Base-by-base conservation (phyloP, 148 eudicot species). In the Dianthus caryophyllus region DNA sequence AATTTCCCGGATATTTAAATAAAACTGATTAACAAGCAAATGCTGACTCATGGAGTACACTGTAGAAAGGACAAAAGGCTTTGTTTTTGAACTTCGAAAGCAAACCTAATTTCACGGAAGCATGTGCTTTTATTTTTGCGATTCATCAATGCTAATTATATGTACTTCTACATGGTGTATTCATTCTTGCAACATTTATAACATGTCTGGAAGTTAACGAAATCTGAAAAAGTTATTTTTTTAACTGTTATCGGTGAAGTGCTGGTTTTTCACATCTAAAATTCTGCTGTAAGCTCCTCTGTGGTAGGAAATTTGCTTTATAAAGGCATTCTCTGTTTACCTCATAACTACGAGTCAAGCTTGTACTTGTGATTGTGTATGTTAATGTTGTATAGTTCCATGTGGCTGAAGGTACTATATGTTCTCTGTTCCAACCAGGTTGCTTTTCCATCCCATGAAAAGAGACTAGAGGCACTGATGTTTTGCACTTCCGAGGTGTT, bases 381-480 rank as follows among this genome's bases (percentile, higher is more conserved):
- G 39, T 25, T 29, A 36, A 31, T 12, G 33, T 47, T 26, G 11
- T 18, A 25, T 57, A 26, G 41, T 7, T 38, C 31, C 8, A 39
- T 63, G 33, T 38, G 61, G 18, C 25, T 41, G n/a, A 65, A 65
- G 3, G 10, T 60, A 18, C 21, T 16, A 24, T 66, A 10, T 52
- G 39, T 64, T 77, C 60, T 41, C 63, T 58, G 1, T 49, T 67
- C 47, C 17, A 60, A 58, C 65, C 85, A 94, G 98, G 88, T 83
- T 69, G 97, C 97, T 47, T 94, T 94, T 78, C 86, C 90, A 69
- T 81, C 97, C 53, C 92, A 81, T 52, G 98, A 90, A 71, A 94
- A 82, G 80, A 90, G 92, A 77, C 72, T 90, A 69, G 97, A 94
- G 69, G 98, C 96, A 36, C 75, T 94, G 63, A 82, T 90, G 77